Evolutionary conservation across 352 stramenopile species (phyloP).

Genomic region (Globisporangium paroecandrum): DNA sequence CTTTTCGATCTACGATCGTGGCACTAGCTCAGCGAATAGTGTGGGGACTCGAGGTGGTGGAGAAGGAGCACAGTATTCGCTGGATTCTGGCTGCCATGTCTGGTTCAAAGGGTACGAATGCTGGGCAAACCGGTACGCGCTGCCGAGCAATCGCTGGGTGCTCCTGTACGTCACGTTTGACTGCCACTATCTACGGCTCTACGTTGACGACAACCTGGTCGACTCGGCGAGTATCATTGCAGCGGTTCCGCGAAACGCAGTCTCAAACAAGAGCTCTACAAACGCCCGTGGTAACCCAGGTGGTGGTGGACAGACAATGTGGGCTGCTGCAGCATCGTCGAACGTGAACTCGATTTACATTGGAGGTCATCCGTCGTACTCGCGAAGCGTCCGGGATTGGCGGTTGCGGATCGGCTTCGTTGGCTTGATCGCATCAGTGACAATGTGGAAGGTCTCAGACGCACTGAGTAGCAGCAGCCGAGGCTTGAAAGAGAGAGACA

Average conservation of each 20-base stretch:
- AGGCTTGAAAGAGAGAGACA: neutral
- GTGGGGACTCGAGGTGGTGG: conserved; percentile 2
- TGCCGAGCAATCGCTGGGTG: conserved; percentile 56
- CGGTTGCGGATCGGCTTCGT: conserved; percentile 47
- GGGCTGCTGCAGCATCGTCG: conserved; percentile 13
- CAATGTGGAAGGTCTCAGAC: conserved; percentile 19
- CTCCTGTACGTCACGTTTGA: conserved; percentile 47
- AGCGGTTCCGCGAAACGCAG: neutral
- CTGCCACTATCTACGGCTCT: conserved; percentile 39
- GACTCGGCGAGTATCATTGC: conserved; percentile 41
- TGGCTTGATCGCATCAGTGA: conserved; percentile 34
- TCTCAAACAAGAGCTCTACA: neutral
- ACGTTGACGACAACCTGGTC: conserved; percentile 39
- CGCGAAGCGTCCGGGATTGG: conserved; percentile 46
- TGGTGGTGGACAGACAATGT: conserved; percentile 22
- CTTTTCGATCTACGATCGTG: conserved; percentile 56
- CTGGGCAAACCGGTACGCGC: conserved; percentile 43
- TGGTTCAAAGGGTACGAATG: conserved; percentile 41
- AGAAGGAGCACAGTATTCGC: conserved; percentile 15
- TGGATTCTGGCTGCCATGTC: conserved; percentile 37
- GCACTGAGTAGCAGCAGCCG: neutral
- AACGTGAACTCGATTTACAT: conserved; percentile 46
- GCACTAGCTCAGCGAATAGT: conserved; percentile 15
- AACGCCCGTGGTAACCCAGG: conserved; percentile 6
- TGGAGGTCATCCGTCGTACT: conserved; percentile 48